Base-by-base conservation (phyloP, 2,329 filamentous ascomycete species). In the Sporothrix protearum region DNA sequence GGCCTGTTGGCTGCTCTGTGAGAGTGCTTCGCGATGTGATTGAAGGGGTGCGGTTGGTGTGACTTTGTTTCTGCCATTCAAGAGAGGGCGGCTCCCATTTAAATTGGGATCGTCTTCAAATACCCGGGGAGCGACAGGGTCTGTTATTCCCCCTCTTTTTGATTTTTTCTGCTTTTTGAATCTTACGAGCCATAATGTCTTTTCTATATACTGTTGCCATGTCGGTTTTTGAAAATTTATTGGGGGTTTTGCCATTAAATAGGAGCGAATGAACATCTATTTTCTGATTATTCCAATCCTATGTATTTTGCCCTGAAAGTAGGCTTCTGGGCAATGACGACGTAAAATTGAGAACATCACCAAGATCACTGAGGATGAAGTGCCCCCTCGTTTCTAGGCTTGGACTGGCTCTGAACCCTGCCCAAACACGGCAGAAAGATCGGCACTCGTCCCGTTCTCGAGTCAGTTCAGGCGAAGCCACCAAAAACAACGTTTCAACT, bases 1-100 rank as follows among this genome's bases (percentile, higher is more conserved):
- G 71, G 68, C 45, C 51, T 70, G 36, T 33, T 68, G 4, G 68
- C 63, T 72, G 71, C 71, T 49, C 68, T 72, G 71, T 72, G 70
- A 67, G 39, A 49, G 19, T 19, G 14, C 19, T 19, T 1, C 9
- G 33, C 53, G 53, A 33, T 57, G 28, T 9, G 49, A 25, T 25
- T 53, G 7, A 42, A 36, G 57, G 57, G 33, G 30, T 39, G n/a
- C n/a, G 30, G 57, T 19, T 42, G 53, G 53, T 19, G 28, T 19
- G 28, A 8, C 14, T 33, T 57, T 57, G 57, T 42, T 42, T 42
- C 57, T 25, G 25, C 33, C 57, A 30, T 33, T n/a, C 39, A 63
- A 39, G 57, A 63, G 57, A n/a, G 57, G 33, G 19, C n/a, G 14
- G 53, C 30, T 63, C 36, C 36, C 57, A 28, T 22, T 53, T n/a